Base-by-base conservation (phyloP, 2,329 filamentous ascomycete species). In the Fusarium marasasianum region DNA sequence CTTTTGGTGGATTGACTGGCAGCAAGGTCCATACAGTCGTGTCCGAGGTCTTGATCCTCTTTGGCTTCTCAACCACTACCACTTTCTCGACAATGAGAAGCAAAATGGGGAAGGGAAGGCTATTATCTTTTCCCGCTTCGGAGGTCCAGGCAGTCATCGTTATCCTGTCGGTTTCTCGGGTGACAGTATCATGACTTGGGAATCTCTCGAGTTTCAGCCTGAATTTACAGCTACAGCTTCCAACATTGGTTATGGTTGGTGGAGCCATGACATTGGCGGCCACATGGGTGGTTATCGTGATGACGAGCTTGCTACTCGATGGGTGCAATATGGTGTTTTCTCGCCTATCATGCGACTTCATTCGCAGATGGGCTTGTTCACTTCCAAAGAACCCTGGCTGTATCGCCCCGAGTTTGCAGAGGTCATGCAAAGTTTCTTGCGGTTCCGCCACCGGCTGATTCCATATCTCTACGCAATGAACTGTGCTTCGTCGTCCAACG, bases 1-100 rank as follows among this genome's bases (percentile, higher is more conserved):
- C 75, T 91, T 92, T 64, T 91, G 89, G 89, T 92, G 90, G 90
- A 85, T 91, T 35, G 90, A 92, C 77, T 92, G 90, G 90, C 90
- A 92, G 78, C 90, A 92, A 78, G 90, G 90, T 3, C 81, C 83
- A 6, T 82, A 84, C 63, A 71, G 68, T 89, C 89, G 4, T 40
- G 84, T 91, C 11, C 86, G 85, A 0, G 89, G 89, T 4, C 82
- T 92, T 6, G 90, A 92, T 77, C 90, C 90, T 0, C 81, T 92
- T 0, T 92, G 90, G 90, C 81, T 91, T 31, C 83, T 92, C 26
- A 92, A 92, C 74, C 90, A 92, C 77, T 91, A 88, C 75, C 89
- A 91, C 63, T 92, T 88, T 77, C 81, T 90, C 7, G 88, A 91
- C 72, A 83, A 85, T 8, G 77, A 82, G 7, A 61, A 63, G 31